Percentiles rank a stretch among this genome's conserved stretches.
These are phyloP conservation scores for Isoetes taiwanensis DNA, from an alignment of 75 land plant genomes.

Conservation along the genomic window DNA sequence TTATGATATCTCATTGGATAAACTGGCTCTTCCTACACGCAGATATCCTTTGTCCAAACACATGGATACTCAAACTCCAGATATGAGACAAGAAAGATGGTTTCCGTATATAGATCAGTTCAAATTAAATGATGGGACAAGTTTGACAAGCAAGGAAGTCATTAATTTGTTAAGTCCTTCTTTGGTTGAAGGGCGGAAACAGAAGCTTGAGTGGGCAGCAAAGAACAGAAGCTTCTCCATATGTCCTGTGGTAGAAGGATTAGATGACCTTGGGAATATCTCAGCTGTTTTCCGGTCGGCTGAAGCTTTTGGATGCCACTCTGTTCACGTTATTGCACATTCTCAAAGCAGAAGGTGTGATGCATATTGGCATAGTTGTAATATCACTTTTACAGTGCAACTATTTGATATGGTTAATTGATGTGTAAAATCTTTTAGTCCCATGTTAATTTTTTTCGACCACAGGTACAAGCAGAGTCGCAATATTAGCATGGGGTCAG, in stretches of 20 bases:
- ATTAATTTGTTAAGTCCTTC: conserved; percentile 43
- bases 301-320: conserved; percentile 91
- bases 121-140: conserved; percentile 16
- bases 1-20: too few relatives aligned
- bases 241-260: conserved; percentile 81
- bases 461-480: conserved; percentile 78
- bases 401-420: too few relatives aligned
- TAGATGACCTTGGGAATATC: conserved; percentile 78
- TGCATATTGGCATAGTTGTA: background rate
- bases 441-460: too few relatives aligned
- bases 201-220: conserved; percentile 51
- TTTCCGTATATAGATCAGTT: conserved; percentile 75
- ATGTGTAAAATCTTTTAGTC: too few relatives aligned
- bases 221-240: conserved; percentile 65
- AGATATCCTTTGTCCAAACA: too few relatives aligned
- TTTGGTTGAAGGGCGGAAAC: conserved; percentile 51
- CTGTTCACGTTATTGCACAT: conserved; percentile 80
- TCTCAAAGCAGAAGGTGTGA: conserved; percentile 53
- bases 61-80: too few relatives aligned
- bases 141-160: conserved; percentile 49
- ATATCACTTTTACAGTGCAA: too few relatives aligned
- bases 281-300: conserved; percentile 90
- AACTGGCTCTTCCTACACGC: too few relatives aligned
- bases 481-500: conserved; percentile 91
- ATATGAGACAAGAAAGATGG: conserved; percentile 53